These are phyloP conservation scores for Castanea sativa DNA, from an alignment of 306 rosid species.

Conservation along the genomic window DNA sequence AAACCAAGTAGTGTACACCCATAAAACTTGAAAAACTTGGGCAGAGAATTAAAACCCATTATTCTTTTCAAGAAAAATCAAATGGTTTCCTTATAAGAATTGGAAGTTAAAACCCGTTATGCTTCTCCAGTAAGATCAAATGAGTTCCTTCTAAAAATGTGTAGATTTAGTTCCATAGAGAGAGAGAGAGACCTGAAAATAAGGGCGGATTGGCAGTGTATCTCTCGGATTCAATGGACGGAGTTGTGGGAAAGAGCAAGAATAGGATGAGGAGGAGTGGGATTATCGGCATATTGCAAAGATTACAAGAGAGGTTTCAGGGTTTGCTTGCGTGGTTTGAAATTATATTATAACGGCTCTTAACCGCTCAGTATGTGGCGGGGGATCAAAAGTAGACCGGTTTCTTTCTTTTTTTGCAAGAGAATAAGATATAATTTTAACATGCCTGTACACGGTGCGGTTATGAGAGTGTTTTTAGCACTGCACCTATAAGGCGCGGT, in stretches of 20 bases:
- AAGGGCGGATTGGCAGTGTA: neutral
- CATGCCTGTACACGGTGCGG: too few relatives aligned
- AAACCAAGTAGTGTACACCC: neutral
- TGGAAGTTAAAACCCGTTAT: neutral
- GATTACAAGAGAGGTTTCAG: neutral
- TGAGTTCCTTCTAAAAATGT: neutral
- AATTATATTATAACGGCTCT: slow-evolving; percentile 3
- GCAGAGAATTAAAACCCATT: neutral
- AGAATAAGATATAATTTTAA: too few relatives aligned
- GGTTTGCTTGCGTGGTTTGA: neutral
- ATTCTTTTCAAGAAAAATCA: neutral
- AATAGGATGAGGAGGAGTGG: neutral
- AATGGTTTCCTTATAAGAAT: neutral
- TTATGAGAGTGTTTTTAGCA: too few relatives aligned
- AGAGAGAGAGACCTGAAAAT: neutral
- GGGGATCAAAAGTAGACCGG: neutral
- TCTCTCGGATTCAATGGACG: neutral
- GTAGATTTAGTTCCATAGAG: neutral
- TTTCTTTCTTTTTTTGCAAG: too few relatives aligned
- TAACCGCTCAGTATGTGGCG: slow-evolving; percentile 19
- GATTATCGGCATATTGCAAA: slow-evolving; percentile 25
- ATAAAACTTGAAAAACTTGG: neutral
- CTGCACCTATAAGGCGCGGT: too few relatives aligned
- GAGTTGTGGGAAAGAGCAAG: neutral
- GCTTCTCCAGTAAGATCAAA: neutral